Conservation (phyloP, 129 eudicot genomes). For the Escallonia rubra region DNA sequence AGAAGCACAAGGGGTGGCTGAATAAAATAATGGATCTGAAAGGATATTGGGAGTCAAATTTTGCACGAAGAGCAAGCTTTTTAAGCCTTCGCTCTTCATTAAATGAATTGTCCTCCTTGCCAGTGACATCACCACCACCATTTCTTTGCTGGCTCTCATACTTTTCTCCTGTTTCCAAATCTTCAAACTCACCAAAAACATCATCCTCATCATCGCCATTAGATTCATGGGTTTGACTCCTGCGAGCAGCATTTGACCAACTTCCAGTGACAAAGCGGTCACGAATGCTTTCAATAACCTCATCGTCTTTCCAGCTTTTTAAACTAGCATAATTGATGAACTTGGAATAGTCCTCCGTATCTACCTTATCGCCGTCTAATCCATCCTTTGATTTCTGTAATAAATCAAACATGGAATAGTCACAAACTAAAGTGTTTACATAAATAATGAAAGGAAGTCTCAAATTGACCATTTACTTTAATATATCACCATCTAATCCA, state of each 20-base stretch:
- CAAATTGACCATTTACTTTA: not conserved
- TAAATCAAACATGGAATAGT: conserved; percentile 7
- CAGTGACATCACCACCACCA: conserved; percentile 11
- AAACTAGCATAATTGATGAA: conserved; percentile 31
- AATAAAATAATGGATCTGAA: not conserved
- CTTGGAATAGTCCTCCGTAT: conserved; percentile 71
- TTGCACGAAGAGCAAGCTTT: conserved; percentile 96
- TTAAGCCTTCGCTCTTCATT: conserved; percentile 67
- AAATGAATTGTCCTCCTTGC: conserved; percentile 29
- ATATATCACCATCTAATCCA: too few species aligned
- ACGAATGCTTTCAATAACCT: conserved; percentile 58
- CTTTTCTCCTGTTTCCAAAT: conserved; percentile 80
- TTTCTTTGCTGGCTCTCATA: conserved; percentile 25
- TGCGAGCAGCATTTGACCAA: conserved; percentile 81
- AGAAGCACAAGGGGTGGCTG: too few species aligned
- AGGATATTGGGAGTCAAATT: conserved; percentile 95
- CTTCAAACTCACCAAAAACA: conserved; percentile 80
- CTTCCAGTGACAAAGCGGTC: conserved; percentile 94
- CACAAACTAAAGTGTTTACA: not conserved
- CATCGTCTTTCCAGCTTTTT: conserved; percentile 59
- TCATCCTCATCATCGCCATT: conserved; percentile 43
- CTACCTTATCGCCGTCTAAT: conserved; percentile 32
- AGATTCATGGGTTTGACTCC: conserved; percentile 42
- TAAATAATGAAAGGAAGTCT: not conserved
- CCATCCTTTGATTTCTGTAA: conserved; percentile 42